Evolutionary conservation across 23 red algal species (phyloP).

Genomic region (Pyropia haitanensis): DNA sequence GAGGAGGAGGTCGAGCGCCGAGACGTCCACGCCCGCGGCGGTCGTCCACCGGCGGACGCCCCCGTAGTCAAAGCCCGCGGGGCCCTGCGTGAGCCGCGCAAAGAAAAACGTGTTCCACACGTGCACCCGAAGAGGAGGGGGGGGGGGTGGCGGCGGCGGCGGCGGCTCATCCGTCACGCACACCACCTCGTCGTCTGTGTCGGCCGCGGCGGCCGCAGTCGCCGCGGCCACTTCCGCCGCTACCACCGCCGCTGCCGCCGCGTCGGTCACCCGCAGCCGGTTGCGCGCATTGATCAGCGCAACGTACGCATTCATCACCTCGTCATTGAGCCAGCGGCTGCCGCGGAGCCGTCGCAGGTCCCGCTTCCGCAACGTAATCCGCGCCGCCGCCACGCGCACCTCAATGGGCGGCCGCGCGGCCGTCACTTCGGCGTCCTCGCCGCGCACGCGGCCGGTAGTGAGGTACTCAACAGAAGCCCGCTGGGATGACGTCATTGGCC

Average conservation of each 20-base stretch:
- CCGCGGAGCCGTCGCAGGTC: constrained; percentile 51
- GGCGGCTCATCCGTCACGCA: too few species aligned
- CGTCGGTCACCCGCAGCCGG: not conserved
- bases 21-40: constrained; percentile 17
- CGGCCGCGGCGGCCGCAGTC: not conserved
- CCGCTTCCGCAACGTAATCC: constrained; percentile 17
- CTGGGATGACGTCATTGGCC: too few species aligned
- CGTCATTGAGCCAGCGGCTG: constrained; percentile 53
- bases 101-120: constrained; percentile 53
- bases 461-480: too few species aligned
- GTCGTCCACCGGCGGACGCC: constrained; percentile 42
- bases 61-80: constrained; percentile 30
- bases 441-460: too few species aligned
- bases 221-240: too few species aligned
- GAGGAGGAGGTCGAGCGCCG: constrained; percentile 19
- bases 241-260: not conserved
- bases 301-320: constrained; percentile 44
- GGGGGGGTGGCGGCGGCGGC: too few species aligned
- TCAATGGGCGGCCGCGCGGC: too few species aligned
- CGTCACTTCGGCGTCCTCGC: too few species aligned
- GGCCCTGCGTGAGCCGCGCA: constrained; percentile 17
- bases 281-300: constrained; percentile 37
- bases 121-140: not conserved
- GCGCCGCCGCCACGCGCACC: constrained; percentile 1
- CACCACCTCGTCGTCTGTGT: constrained; percentile 4